Base-by-base conservation (phyloP, 495 filamentous ascomycete species). In the Schizothecium vesticola region DNA sequence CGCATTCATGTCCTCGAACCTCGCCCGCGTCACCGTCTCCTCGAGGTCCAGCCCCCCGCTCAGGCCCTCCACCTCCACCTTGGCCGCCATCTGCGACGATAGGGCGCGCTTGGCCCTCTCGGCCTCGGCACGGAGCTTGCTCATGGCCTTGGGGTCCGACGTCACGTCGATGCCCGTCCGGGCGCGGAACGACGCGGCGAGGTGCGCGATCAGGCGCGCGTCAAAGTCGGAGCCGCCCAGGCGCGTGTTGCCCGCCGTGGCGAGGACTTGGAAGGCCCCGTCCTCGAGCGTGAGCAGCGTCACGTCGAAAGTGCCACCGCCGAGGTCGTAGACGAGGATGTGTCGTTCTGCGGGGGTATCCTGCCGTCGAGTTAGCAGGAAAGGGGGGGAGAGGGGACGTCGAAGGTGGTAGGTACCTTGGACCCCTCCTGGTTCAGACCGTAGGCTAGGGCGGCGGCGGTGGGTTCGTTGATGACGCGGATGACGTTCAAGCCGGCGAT, bases 291-390 rank as follows among this genome's bases (percentile, higher is more conserved):
- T 91, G 21, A 99, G 85, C 70, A 99, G 90, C 61, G 95, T 97
- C 51, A 97, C 94, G 93, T 99, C 94, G 78, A 99, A 97, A 72
- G 94, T 97, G 88, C 93, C 94, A 87, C 93, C 94, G 87, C 94
- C 94, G 73, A 97, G 91, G 89, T 98, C 94, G 81, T 95, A 96
- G 70, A 95, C 92, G 70, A 95, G 90, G 71, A 94, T 90, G 82
- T 92, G 89, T 74, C 89, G 87, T 75, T 94, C 92, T 36, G 87
- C 87, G 58, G 33, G 33, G 13, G 33, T 6, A 4, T 43, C 33
- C 33, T 43, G 33, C 6, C 13, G 33, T 13, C 19, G 33, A 3
- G 13, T 43, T 43, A 43, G 33, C 19, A 13, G 33, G 4, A 13
- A 16, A 36, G 0, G 31, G 31, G 31, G 12, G 31, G n/a, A n/a